These are phyloP conservation scores for Arthromyces matolae DNA, from an alignment of 768 basidiomycete genomes.

Conservation along the genomic window DNA sequence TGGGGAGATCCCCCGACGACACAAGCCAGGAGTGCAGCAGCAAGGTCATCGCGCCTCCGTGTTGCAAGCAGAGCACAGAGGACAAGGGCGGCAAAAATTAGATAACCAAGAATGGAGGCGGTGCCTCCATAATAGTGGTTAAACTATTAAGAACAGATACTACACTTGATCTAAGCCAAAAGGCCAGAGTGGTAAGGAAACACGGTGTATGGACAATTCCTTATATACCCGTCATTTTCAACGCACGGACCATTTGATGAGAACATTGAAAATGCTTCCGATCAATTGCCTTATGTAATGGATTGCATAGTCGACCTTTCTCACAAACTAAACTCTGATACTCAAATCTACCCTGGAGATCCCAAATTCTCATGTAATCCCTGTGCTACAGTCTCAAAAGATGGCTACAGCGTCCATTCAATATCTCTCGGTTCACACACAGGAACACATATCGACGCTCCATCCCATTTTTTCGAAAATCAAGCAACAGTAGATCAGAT, in stretches of 20 bases:
- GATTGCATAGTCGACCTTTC: constrained; percentile 47
- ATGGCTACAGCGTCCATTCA: constrained; percentile 49
- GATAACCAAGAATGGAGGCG: constrained; percentile 53
- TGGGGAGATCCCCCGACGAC: constrained; percentile 56
- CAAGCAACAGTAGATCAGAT: constrained; percentile 59
- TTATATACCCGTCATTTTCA: constrained; percentile 2
- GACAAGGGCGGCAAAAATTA: constrained; percentile 52
- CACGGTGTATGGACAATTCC: neutral
- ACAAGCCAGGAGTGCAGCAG: constrained; percentile 54
- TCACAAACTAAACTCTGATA: constrained; percentile 41
- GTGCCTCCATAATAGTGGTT: constrained; percentile 60
- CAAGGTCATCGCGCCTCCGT: constrained; percentile 52
- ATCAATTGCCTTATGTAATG: constrained; percentile 2
- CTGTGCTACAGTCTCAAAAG: constrained; percentile 35
- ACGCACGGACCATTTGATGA: constrained; percentile 17
- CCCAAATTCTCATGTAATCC: constrained; percentile 40
- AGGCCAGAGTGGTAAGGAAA: constrained; percentile 82
- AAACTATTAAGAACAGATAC: constrained; percentile 93
- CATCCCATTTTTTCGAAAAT: constrained; percentile 62
- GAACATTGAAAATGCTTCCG: neutral
- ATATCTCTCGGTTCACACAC: constrained; percentile 65
- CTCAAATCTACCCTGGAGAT: constrained; percentile 56
- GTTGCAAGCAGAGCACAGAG: constrained; percentile 59
- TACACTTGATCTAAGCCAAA: constrained; percentile 98
- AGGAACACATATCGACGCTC: constrained; percentile 79